These are phyloP conservation scores for Lachancea thermotolerans DNA, from an alignment of 805 yeast species.

Conservation along the genomic window DNA sequence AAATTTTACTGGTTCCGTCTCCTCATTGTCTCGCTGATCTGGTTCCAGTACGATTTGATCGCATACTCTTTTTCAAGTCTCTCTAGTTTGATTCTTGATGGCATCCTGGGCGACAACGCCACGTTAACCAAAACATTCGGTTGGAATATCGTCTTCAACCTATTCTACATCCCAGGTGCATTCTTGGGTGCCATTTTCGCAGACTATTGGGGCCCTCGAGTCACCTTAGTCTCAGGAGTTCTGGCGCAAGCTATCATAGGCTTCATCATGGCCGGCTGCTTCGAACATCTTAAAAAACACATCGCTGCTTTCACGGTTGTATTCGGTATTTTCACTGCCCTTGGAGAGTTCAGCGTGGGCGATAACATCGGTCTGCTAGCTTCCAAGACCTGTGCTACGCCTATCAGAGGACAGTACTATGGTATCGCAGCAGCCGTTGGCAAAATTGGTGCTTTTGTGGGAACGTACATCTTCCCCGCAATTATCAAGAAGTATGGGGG, in stretches of 20 bases:
- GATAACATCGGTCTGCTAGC: constrained; percentile 85
- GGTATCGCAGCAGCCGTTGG: constrained; percentile 90
- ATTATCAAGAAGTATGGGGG: constrained; percentile 59
- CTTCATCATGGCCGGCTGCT: constrained; percentile 71
- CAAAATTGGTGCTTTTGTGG: constrained; percentile 88
- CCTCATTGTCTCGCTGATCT: constrained; percentile 60
- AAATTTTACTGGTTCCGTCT: constrained; percentile 84
- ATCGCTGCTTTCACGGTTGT: constrained; percentile 78
- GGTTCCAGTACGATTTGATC: constrained; percentile 90
- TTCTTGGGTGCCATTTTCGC: constrained; percentile 76
- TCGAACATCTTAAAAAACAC: constrained; percentile 46
- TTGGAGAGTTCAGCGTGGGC: constrained; percentile 95
- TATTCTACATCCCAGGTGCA: constrained; percentile 87
- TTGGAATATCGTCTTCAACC: constrained; percentile 84
- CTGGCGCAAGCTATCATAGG: constrained; percentile 71
- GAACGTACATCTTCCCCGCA: constrained; percentile 82
- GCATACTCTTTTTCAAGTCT: constrained; percentile 83
- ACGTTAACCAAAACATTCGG: constrained; percentile 73
- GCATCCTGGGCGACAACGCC: constrained; percentile 49
- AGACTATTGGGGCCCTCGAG: constrained; percentile 90
- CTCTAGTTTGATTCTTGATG: constrained; percentile 61
- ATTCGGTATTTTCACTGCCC: constrained; percentile 78
- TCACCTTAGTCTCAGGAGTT: constrained; percentile 66
- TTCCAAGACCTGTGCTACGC: constrained; percentile 77
- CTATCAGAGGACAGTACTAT: constrained; percentile 85